phyloP scores from a whole-genome alignment of 2,329 filamentous ascomycete species.

The Fusarium xyrophilum region DNA sequence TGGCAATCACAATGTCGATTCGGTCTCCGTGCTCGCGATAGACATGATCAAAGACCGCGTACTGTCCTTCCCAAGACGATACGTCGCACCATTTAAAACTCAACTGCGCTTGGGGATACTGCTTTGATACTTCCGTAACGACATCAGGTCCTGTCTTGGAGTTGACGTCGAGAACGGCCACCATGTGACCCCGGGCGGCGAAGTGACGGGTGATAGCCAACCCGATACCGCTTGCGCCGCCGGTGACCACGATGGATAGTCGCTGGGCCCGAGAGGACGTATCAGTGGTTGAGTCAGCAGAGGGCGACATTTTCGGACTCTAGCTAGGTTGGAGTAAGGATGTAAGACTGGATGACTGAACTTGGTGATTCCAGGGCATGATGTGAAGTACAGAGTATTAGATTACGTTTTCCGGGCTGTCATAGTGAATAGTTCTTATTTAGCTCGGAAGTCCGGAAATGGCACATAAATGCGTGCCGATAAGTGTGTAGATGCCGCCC shows the following conservation, averaged over 20 bases:
- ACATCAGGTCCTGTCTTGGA: not conserved
- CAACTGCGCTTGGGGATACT: not conserved
- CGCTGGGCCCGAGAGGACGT: accelerated
- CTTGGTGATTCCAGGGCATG: no score
- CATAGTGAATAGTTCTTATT: not conserved
- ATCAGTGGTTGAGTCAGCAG: not conserved
- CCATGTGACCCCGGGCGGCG: not conserved
- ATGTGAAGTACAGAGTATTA: no score
- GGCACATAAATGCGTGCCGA: not conserved
- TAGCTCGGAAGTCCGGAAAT: not conserved
- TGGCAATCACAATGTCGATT: not conserved
- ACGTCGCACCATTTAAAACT: constrained; percentile 4
- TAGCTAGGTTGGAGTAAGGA: accelerated
- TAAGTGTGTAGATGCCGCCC: not conserved
- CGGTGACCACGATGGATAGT: not conserved
- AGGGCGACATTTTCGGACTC: not conserved
- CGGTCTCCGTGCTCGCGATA: not conserved
- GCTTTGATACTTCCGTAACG: not conserved
- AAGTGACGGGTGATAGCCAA: not conserved
- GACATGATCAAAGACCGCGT: not conserved
- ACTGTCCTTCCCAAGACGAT: not conserved
- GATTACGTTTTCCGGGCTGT: no score
- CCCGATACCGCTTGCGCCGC: not conserved
- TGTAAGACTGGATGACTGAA: not conserved
- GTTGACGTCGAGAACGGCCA: not conserved